Evolutionary conservation across 1,284 basidiomycete genomes (phyloP).

Genomic region (Trichosporon sp.): DNA sequence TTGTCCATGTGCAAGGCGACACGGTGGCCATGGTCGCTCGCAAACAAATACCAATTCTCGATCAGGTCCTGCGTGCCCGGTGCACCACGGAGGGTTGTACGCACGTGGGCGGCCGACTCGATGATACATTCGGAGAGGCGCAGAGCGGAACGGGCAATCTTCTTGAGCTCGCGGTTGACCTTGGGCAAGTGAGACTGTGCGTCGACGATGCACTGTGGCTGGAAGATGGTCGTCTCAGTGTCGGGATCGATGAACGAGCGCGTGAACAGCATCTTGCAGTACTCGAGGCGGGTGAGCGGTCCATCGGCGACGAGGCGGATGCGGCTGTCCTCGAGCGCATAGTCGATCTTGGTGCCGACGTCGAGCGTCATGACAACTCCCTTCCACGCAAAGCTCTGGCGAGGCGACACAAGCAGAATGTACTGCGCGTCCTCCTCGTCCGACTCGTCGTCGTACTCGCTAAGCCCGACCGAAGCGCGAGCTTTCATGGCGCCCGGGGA

Average conservation of each 20-base stretch:
- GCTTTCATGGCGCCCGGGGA: slow-evolving; percentile 29
- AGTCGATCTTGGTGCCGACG: slow-evolving; percentile 65
- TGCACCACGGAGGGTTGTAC: slow-evolving; percentile 65
- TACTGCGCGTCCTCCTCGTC: slow-evolving; percentile 63
- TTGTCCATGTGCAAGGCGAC: slow-evolving; percentile 85
- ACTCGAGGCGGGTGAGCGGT: slow-evolving; percentile 70
- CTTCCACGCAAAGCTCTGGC: slow-evolving; percentile 89
- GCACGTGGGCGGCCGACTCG: slow-evolving; percentile 81
- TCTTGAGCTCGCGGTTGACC: slow-evolving; percentile 87
- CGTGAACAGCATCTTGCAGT: slow-evolving; percentile 77
- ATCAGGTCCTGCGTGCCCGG: slow-evolving; percentile 80
- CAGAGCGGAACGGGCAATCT: slow-evolving; percentile 85
- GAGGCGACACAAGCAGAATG: slow-evolving; percentile 82
- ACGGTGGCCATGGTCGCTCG: slow-evolving; percentile 85
- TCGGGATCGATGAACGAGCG: slow-evolving; percentile 64
- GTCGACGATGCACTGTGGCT: slow-evolving; percentile 64
- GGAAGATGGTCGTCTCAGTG: slow-evolving; percentile 48
- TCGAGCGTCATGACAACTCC: slow-evolving; percentile 73
- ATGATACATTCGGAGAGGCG: slow-evolving; percentile 91
- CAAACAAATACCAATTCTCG: slow-evolving; percentile 95
- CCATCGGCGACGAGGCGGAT: slow-evolving; percentile 87
- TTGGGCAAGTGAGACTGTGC: slow-evolving; percentile 87
- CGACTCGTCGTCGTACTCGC: slow-evolving; percentile 59
- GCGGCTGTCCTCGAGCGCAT: slow-evolving; percentile 79
- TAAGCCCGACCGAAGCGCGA: slow-evolving; percentile 63